Conservation (phyloP, 2,329 filamentous ascomycete species). For the Trichocomaceae sp. region DNA sequence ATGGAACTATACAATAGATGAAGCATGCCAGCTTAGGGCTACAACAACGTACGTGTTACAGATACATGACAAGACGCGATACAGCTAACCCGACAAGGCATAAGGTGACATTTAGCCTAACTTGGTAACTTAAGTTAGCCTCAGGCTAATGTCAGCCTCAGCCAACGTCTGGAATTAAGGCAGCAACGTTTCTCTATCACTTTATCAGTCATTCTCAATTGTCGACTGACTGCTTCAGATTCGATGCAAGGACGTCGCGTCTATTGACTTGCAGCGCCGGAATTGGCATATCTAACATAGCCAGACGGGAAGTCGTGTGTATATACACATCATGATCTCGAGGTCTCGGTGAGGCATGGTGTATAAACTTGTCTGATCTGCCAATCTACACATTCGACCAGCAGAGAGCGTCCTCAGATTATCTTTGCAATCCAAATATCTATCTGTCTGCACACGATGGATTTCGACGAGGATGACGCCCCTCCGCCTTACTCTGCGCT, state of each 20-base stretch:
- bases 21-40: not conserved
- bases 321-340: not conserved
- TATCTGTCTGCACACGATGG: constrained; percentile 1
- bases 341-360: not conserved
- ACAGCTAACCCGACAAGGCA: not conserved
- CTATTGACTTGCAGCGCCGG: not conserved
- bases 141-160: not conserved
- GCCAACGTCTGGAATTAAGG: not conserved
- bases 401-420: too few species aligned
- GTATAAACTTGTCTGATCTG: not conserved
- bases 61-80: not conserved
- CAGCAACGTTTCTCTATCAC: not conserved
- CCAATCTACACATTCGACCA: too few species aligned
- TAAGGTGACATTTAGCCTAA: too few species aligned
- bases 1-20: not conserved
- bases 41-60: not conserved
- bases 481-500: constrained; percentile 38
- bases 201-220: too few species aligned
- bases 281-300: not conserved
- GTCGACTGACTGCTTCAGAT: not conserved
- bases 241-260: not conserved
- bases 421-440: not conserved
- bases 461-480: constrained; percentile 25
- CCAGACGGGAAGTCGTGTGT: too few species aligned
- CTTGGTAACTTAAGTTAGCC: too few species aligned